Conservation (phyloP, 2,329 filamentous ascomycete species). For the Aspergillus uvarum region DNA sequence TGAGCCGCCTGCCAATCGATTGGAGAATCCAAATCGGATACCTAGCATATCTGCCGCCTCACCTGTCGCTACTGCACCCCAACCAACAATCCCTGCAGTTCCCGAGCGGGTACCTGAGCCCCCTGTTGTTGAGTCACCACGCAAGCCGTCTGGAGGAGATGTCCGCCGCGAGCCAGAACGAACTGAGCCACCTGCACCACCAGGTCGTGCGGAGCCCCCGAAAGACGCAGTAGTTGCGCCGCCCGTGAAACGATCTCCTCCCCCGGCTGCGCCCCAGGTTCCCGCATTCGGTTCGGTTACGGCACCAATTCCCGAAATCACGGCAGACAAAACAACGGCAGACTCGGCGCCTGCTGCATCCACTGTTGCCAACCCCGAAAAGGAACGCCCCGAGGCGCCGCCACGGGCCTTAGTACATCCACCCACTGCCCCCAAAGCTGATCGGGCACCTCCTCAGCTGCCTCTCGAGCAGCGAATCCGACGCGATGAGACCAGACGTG, state of each 20-base stretch:
- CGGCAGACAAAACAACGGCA: constrained; percentile 21
- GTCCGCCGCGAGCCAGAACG: constrained; percentile 34
- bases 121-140: constrained; percentile 21
- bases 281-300: constrained; percentile 44
- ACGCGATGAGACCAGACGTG: constrained; percentile 25
- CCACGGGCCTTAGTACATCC: constrained; percentile 33
- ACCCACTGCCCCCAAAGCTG: constrained; percentile 47
- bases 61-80: constrained; percentile 15
- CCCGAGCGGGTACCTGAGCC: constrained; percentile 29
- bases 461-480: constrained; percentile 26
- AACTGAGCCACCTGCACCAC: constrained; percentile 23
- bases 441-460: constrained; percentile 31
- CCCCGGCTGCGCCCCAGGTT: constrained; percentile 43
- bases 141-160: constrained; percentile 30
- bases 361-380: constrained; percentile 19
- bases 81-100: constrained; percentile 15
- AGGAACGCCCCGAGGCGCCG: constrained; percentile 24
- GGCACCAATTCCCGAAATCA: constrained; percentile 25
- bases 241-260: constrained; percentile 34
- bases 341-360: constrained; percentile 15
- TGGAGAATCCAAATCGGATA: constrained; percentile 26
- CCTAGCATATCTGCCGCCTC: constrained; percentile 25
- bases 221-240: constrained; percentile 25
- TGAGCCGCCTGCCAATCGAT: constrained; percentile 38
- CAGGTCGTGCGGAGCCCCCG: constrained; percentile 24